Evolutionary conservation across 352 stramenopile species (phyloP).

Genomic region (Pythium chondricola): DNA sequence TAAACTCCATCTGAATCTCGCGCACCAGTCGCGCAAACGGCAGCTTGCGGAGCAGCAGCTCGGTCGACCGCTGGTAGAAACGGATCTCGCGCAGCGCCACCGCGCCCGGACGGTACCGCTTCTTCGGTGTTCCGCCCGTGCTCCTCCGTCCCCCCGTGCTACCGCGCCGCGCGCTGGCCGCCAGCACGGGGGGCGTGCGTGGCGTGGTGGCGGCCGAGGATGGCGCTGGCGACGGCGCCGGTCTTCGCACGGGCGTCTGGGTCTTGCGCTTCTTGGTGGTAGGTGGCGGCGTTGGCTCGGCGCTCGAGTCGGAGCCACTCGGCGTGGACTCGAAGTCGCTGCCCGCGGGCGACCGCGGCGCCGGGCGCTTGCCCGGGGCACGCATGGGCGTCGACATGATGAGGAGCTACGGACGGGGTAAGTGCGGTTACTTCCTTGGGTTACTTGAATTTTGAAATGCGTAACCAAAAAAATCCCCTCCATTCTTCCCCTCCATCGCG

Average conservation of each 20-base stretch:
- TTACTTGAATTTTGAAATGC: too few species aligned
- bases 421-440: neutral
- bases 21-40: slow-evolving; percentile 95
- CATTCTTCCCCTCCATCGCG: neutral
- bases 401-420: neutral
- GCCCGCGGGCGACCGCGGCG: slow-evolving; percentile 16
- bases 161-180: slow-evolving; percentile 13
- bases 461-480: neutral
- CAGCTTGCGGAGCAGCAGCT: slow-evolving; percentile 94
- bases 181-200: slow-evolving; percentile 18
- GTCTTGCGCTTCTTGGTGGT: slow-evolving; percentile 23
- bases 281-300: slow-evolving; percentile 18
- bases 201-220: slow-evolving; percentile 9
- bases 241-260: slow-evolving; percentile 4
- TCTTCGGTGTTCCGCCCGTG: slow-evolving; percentile 27
- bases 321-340: slow-evolving; percentile 1
- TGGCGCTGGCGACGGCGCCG: neutral
- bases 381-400: slow-evolving; percentile 12
- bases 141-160: neutral
- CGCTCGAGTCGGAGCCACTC: slow-evolving; percentile 11
- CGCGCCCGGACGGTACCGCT: slow-evolving; percentile 57
- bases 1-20: slow-evolving; percentile 90
- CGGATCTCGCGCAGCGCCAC: slow-evolving; percentile 94
- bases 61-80: slow-evolving; percentile 92
- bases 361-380: slow-evolving; percentile 14